Evolutionary conservation across 208 protist genomes (phyloP).

Genomic region (Lotmaria passim): DNA sequence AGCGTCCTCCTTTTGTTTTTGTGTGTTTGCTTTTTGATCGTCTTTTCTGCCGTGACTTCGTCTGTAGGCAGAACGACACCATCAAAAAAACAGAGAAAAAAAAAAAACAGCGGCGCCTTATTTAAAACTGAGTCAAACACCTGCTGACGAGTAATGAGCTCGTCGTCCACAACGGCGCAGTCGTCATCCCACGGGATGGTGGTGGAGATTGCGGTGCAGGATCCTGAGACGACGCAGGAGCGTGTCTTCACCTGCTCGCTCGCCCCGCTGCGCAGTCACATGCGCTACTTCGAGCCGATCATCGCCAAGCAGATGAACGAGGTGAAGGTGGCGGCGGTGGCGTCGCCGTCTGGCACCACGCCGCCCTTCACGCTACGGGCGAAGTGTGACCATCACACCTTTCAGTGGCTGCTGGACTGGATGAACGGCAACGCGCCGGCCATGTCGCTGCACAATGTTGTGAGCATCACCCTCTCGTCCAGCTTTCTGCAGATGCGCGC

Average conservation of each 20-base stretch:
- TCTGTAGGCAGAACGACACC: too few relatives aligned
- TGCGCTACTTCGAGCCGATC: slow-evolving; percentile 72
- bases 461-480: slow-evolving; percentile 71
- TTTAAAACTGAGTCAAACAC: neutral
- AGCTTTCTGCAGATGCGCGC: slow-evolving; percentile 73
- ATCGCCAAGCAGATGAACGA: slow-evolving; percentile 52
- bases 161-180: neutral
- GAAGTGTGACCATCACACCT: slow-evolving; percentile 72
- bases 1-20: too few relatives aligned
- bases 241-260: slow-evolving; percentile 58
- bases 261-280: slow-evolving; percentile 45
- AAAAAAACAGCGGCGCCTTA: too few relatives aligned
- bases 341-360: neutral
- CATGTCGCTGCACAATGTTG: slow-evolving; percentile 58
- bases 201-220: slow-evolving; percentile 71
- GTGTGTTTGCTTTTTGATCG: too few relatives aligned
- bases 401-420: slow-evolving; percentile 77
- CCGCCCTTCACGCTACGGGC: slow-evolving; percentile 54
- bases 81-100: too few relatives aligned
- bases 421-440: slow-evolving; percentile 40
- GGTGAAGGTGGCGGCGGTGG: slow-evolving; percentile 2
- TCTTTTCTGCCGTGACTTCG: too few relatives aligned
- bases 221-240: slow-evolving; percentile 41
- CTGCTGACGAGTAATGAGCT: neutral
- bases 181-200: slow-evolving; percentile 2